Percentiles rank a stretch among this genome's conserved stretches.
phyloP scores from a whole-genome alignment of 768 basidiomycete species.

The Agaricus subrufescens region DNA sequence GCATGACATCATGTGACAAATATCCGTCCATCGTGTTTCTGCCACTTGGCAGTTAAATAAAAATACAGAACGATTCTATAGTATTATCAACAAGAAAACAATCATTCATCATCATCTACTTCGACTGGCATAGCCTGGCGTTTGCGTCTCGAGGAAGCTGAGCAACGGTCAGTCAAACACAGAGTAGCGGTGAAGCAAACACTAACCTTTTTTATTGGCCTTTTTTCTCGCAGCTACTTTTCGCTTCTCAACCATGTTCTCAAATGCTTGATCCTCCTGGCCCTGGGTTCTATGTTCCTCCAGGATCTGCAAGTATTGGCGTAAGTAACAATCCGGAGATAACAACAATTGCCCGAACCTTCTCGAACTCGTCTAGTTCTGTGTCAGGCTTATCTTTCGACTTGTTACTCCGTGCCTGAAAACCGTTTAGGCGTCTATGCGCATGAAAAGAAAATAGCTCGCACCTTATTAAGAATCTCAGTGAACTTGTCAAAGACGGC shows the following conservation, averaged over 20 bases:
- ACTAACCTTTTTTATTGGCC: conserved; percentile 45
- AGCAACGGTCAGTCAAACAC: neutral
- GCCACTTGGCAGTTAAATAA: too few relatives aligned
- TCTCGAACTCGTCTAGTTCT: conserved; percentile 93
- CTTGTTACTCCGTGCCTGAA: conserved; percentile 83
- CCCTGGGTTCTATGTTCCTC: conserved; percentile 82
- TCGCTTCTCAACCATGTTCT: conserved; percentile 81
- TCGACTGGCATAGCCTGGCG: neutral
- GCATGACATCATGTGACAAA: too few relatives aligned
- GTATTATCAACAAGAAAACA: neutral
- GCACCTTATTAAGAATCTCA: conserved; percentile 88
- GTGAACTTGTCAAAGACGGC: conserved; percentile 76
- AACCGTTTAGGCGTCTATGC: neutral
- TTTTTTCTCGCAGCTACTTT: conserved; percentile 74
- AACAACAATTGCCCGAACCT: conserved; percentile 34
- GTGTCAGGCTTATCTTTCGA: conserved; percentile 88
- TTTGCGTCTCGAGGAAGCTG: conserved; percentile 2
- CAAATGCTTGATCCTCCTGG: conserved; percentile 85
- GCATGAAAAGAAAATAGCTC: conserved; percentile 11
- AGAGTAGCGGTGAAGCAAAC: neutral
- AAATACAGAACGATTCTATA: too few relatives aligned
- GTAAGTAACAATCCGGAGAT: neutral
- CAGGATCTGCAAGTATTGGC: conserved; percentile 53
- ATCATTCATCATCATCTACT: conserved; percentile 4
- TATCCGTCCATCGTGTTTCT: too few relatives aligned